Evolutionary conservation across 2,329 filamentous ascomycete species (phyloP).

Genomic region (Moelleriella libera): DNA sequence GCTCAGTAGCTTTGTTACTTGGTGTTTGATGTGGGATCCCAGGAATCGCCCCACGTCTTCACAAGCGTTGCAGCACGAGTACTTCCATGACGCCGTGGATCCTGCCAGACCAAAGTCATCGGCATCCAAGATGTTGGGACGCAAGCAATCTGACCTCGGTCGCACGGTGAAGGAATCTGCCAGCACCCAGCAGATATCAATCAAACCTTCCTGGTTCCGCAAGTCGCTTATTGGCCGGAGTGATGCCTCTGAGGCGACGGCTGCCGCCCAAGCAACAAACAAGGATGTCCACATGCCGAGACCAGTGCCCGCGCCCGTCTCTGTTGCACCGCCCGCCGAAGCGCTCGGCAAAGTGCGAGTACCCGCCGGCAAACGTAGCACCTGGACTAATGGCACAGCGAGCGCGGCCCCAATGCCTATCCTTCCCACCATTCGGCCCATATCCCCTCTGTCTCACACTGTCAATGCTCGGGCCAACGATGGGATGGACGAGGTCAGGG

Average conservation of each 20-base stretch:
- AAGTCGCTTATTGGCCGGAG: slow-evolving; percentile 80
- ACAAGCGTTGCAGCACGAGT: slow-evolving; percentile 90
- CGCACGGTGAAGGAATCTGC: slow-evolving; percentile 47
- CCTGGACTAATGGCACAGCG: slow-evolving; percentile 75
- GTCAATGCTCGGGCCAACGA: slow-evolving; percentile 79
- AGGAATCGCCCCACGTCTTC: slow-evolving; percentile 81
- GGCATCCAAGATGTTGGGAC: slow-evolving; percentile 67
- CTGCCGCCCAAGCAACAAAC: slow-evolving; percentile 27
- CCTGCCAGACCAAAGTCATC: slow-evolving; percentile 86
- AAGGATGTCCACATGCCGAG: slow-evolving; percentile 33
- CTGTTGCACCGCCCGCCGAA: slow-evolving; percentile 25
- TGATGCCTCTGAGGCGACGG: slow-evolving; percentile 47
- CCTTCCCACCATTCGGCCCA: slow-evolving; percentile 81
- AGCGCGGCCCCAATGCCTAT: slow-evolving; percentile 89
- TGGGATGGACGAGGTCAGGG: slow-evolving; percentile 34
- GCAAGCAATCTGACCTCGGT: slow-evolving; percentile 78
- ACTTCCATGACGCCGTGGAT: slow-evolving; percentile 84
- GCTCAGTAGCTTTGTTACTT: slow-evolving; percentile 86
- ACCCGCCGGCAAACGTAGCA: slow-evolving; percentile 65
- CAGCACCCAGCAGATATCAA: slow-evolving; percentile 44
- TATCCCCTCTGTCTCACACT: slow-evolving; percentile 90
- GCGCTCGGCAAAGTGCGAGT: slow-evolving; percentile 20
- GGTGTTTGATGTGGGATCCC: slow-evolving; percentile 98
- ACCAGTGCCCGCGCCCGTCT: slow-evolving; percentile 30
- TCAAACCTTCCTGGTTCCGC: slow-evolving; percentile 93